phyloP scores from a whole-genome alignment of 78 protist species.

The Pigoraptor vietnamica region DNA sequence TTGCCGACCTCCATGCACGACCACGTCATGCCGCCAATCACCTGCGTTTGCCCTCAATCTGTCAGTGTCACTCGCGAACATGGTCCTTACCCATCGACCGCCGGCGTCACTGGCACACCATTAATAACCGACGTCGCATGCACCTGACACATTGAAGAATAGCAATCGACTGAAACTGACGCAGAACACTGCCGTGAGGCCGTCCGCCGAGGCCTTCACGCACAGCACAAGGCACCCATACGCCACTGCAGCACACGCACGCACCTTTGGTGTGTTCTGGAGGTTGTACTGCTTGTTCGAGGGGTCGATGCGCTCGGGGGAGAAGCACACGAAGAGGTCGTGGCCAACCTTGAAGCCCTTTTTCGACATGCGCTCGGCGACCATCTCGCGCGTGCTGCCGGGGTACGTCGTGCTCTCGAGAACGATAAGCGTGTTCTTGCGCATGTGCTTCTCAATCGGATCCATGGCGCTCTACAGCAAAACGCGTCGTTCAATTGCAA shows the following conservation, averaged over 20 bases:
- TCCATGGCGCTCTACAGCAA: neutral
- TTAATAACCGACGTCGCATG: too few species aligned
- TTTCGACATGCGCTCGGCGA: neutral
- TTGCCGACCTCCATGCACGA: neutral
- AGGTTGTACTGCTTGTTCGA: neutral
- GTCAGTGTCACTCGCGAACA: too few species aligned
- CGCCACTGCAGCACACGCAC: neutral
- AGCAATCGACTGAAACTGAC: neutral
- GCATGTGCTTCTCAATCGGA: neutral
- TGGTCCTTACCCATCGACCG: too few species aligned
- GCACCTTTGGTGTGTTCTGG: neutral
- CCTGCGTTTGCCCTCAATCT: neutral
- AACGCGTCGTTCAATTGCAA: neutral
- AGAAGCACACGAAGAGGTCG: neutral
- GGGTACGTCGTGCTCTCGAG: neutral
- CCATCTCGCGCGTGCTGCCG: neutral
- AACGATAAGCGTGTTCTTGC: neutral
- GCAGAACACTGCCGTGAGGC: too few species aligned
- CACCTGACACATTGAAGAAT: too few species aligned
- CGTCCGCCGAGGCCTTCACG: too few species aligned
- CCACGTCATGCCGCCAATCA: neutral
- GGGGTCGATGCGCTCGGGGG: constrained; percentile 7
- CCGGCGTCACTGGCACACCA: too few species aligned
- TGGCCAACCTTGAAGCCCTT: neutral
- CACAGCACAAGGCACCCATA: too few species aligned